Base-by-base conservation (phyloP, 2,329 filamentous ascomycete genomes). In the Penicillium sp. region DNA sequence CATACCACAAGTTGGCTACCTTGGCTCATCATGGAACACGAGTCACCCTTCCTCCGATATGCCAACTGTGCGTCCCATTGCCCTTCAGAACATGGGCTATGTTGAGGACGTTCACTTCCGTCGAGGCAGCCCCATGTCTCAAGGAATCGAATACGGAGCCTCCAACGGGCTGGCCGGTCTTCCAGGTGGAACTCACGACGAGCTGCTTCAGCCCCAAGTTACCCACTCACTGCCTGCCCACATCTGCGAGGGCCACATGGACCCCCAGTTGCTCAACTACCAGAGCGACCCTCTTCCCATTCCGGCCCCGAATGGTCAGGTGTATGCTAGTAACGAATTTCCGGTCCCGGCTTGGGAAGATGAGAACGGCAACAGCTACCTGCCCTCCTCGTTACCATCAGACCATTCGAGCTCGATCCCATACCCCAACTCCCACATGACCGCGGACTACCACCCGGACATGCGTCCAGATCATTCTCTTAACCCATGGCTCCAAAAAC, bases 21-120 rank as follows among this genome's bases (percentile, higher is more conserved):
- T 76, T 41, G 72, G 69, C 54, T 79, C 78, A 2, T 74, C 76
- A 1, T 84, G 80, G 73, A 75, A 80, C 44, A 71, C 74, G 44
- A 74, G 70, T 35, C 80, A 82, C 59, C 79, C 81, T 36, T 76
- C 75, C 28, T 28, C 76, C 41, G 82, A 81, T 63, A 79, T 80
- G 50, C 72, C 74, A n/a, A 69, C 70, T 3, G 63, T 78, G 35
- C 75, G 77, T 42, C 75, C 74, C 16, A 71, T 66, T 44, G 57
- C 67, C n/a, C 39, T 63, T 28, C 27, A 28, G 3, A 57, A 55
- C 8, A n/a, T 30, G 16, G 58, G 69, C 2, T 69, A 69, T 31
- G 64, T 73, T 10, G 72, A 78, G 54, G 75, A 79, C 47, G 63
- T 79, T 40, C 69, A 73, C 27, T 72, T 79, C 63, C 74, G 51